Percentiles rank a stretch among this genome's conserved stretches.
phyloP scores from a whole-genome alignment of 192 early-diverging fungal species.

The Coemansia reversa region DNA sequence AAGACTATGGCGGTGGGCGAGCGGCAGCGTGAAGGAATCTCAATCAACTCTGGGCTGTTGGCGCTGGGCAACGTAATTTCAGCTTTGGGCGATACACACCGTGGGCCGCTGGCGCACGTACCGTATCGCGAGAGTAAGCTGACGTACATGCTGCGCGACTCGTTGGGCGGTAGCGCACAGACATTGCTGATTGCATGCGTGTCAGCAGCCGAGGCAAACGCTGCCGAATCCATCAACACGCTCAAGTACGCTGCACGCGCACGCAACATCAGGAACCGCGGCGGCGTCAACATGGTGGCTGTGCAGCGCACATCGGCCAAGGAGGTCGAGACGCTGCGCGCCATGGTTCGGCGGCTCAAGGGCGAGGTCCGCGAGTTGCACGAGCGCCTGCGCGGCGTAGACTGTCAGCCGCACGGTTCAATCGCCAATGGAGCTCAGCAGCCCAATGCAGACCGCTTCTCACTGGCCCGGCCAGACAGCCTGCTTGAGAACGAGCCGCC shows the following conservation, averaged over 20 bases:
- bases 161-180: slow-evolving; percentile 89
- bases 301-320: slow-evolving; percentile 62
- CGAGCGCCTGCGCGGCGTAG: slow-evolving; percentile 18
- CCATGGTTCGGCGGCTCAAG: slow-evolving; percentile 63
- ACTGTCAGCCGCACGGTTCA: slow-evolving; percentile 7
- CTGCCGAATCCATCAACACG: slow-evolving; percentile 91
- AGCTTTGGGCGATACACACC: slow-evolving; percentile 79
- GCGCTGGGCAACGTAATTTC: slow-evolving; percentile 98
- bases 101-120: slow-evolving; percentile 66
- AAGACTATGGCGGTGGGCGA: slow-evolving; percentile 91
- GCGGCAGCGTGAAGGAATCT: slow-evolving; percentile 92
- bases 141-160: slow-evolving; percentile 94
- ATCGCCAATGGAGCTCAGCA: not conserved
- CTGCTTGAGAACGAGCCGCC: slow-evolving; percentile 12
- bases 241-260: slow-evolving; percentile 95
- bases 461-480: not conserved
- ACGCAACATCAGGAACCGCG: slow-evolving; percentile 92
- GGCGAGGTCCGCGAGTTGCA: slow-evolving; percentile 53
- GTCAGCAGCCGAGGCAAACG: slow-evolving; percentile 79
- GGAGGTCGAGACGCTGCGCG: slow-evolving; percentile 67
- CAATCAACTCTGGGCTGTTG: slow-evolving; percentile 92
- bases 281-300: slow-evolving; percentile 63
- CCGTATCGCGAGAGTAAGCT: slow-evolving; percentile 98
- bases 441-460: not conserved
- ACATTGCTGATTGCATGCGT: slow-evolving; percentile 97